These are phyloP conservation scores for Phragmites australis DNA, from an alignment of 176 grass and related monocot species.

Conservation along the genomic window DNA sequence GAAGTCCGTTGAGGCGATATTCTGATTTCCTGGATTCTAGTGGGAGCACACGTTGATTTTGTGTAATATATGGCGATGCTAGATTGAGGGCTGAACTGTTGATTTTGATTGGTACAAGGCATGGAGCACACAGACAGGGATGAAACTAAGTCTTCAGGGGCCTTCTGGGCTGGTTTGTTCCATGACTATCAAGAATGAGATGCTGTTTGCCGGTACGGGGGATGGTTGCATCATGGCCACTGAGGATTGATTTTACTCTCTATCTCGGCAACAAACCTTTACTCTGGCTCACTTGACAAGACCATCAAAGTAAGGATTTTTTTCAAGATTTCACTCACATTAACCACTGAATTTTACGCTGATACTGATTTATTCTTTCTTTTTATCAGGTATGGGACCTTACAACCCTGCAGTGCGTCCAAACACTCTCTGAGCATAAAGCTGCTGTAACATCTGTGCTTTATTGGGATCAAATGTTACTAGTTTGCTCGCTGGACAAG, in stretches of 20 bases:
- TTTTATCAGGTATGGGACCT: constrained; percentile 63
- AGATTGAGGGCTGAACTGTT: constrained; percentile 20
- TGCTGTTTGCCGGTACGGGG: constrained; percentile 46
- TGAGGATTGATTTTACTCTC: constrained; percentile 46
- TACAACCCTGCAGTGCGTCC: constrained; percentile 44
- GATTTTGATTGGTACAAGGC: constrained; percentile 23
- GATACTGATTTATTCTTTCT: constrained; percentile 2
- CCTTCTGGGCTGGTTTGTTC: constrained; percentile 54
- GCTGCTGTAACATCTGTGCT: constrained; percentile 61
- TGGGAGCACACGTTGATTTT: background rate
- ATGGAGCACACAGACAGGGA: constrained; percentile 45
- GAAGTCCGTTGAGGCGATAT: constrained; percentile 42
- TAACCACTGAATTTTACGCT: background rate
- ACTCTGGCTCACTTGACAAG: constrained; percentile 52
- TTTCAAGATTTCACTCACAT: background rate
- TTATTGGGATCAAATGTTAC: constrained; percentile 60
- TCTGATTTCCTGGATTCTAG: background rate
- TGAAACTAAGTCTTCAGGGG: constrained; percentile 38
- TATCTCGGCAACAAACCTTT: constrained; percentile 35
- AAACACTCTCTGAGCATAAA: constrained; percentile 60
- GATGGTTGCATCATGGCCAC: constrained; percentile 46
- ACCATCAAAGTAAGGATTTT: constrained; percentile 36
- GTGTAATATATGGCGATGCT: background rate
- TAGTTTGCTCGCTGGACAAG: constrained; percentile 67
- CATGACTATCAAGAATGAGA: constrained; percentile 39